Conservation (phyloP, 2,329 filamentous ascomycete species). For the Trichoderma koningiopsis region DNA sequence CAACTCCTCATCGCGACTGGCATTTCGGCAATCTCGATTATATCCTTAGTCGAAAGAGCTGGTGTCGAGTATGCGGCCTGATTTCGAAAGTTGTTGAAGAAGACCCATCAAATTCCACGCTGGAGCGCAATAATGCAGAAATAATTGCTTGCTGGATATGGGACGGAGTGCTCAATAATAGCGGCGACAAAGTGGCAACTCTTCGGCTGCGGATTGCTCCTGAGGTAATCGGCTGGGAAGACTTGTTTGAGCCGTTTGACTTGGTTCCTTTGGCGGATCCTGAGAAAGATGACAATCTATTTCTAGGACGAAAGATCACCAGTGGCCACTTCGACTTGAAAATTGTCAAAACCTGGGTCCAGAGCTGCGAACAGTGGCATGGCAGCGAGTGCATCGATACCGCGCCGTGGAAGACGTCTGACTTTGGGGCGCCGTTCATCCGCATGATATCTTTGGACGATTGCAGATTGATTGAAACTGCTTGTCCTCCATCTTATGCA, state of each 20-base stretch:
- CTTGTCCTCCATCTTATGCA: constrained; percentile 11
- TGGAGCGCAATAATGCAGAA: constrained; percentile 1
- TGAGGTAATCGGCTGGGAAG: constrained; percentile 19
- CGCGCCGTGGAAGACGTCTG: constrained; percentile 12
- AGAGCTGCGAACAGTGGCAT: constrained; percentile 17
- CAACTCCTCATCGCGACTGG: constrained; percentile 15
- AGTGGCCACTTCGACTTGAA: not conserved
- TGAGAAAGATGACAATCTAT: not conserved
- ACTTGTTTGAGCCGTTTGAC: constrained; percentile 21
- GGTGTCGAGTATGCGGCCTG: constrained; percentile 17
- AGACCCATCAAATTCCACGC: not conserved
- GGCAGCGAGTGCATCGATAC: constrained; percentile 13
- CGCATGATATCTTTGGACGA: constrained; percentile 20
- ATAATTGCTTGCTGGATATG: constrained; percentile 25
- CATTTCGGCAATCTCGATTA: constrained; percentile 19
- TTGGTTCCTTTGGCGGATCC: constrained; percentile 1
- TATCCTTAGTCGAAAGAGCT: not conserved
- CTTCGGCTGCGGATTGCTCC: constrained; percentile 19
- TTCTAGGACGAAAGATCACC: not conserved
- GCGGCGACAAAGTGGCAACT: constrained; percentile 2
- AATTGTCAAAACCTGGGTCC: constrained; percentile 5
- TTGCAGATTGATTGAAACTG: constrained; percentile 6
- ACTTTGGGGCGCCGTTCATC: constrained; percentile 17
- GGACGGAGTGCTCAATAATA: constrained; percentile 9
- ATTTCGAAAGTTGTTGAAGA: not conserved